Base-by-base conservation (phyloP, 345 rosid genomes). In the Abelmoschus esculentus region DNA sequence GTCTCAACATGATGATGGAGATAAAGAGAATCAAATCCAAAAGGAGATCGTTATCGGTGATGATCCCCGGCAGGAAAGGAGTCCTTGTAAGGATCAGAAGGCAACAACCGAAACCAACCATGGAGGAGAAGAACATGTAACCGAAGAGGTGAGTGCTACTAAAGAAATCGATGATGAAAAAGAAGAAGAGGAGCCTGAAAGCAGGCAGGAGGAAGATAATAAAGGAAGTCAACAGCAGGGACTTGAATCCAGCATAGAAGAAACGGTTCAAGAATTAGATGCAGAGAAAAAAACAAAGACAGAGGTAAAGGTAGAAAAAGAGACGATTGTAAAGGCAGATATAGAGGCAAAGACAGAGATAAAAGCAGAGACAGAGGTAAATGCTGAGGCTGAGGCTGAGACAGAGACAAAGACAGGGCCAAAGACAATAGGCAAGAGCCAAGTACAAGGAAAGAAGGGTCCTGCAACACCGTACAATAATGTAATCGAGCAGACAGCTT, bases 401-500 rank as follows among this genome's bases (percentile, higher is more conserved):
- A 22, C 26, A 22, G 1, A 22, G 26, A 0, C 26, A 22, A 22
- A 22, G 26, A 22, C 26, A 22, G 26, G 26, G 26, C 26, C 26
- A 22, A 22, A 22, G 26, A 22, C 9, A 36, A 31, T 29, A 9
- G 72, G 70, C 44, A 78, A 75, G 73, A 59, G n/a, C 40, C 78
- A 68, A 62, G 80, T 38, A 4, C 80, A 66, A 62, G 82, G 75
- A 74, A 92, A 82, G 82, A 93, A 84, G 71, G 97, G 84, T 53
- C 76, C 88, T 9, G 78, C 90, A 63, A 56, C 83, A 19, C 90
- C 90, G 4, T 89, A 86, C 75, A 93, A 93, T 44, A 93, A 89
- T 70, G 96, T 93, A 70, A 93, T 93, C 6, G 91, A 87, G 70
- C 86, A 89, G 77, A 85, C 90, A 1, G 85, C 89, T 38, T 83